Percentiles rank a stretch among this genome's conserved stretches.
These are phyloP conservation scores for Phaffomyces thermotolerans DNA, from an alignment of 805 yeast genomes.

Conservation along the genomic window DNA sequence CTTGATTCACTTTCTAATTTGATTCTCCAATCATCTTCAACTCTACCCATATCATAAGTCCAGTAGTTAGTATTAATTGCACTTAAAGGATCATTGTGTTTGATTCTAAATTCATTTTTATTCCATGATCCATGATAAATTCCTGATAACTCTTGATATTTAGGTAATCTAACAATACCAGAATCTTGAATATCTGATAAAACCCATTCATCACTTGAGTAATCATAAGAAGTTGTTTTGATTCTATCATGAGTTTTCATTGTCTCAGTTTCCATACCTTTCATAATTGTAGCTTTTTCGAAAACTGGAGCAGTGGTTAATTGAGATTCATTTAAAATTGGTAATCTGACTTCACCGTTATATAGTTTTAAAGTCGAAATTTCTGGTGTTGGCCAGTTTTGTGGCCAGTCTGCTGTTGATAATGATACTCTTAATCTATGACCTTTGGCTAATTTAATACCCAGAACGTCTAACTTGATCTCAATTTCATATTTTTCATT, in stretches of 20 bases:
- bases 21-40: constrained; percentile 29
- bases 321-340: constrained; percentile 19
- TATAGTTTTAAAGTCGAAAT: constrained; percentile 30
- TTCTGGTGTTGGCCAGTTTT: constrained; percentile 38
- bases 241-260: constrained; percentile 20
- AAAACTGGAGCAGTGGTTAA: constrained; percentile 22
- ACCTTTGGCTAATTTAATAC: constrained; percentile 29
- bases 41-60: constrained; percentile 37
- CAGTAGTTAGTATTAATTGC: constrained; percentile 33
- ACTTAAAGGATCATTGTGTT: constrained; percentile 31
- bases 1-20: constrained; percentile 27
- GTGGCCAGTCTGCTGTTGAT: constrained; percentile 43
- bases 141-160: constrained; percentile 28
- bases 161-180: constrained; percentile 29
- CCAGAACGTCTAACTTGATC: constrained; percentile 34
- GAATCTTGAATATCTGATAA: constrained; percentile 25
- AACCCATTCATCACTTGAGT: constrained; percentile 16
- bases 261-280: constrained; percentile 20
- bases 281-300: constrained; percentile 26
- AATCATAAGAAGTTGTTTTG: constrained; percentile 16
- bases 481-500: constrained; percentile 28
- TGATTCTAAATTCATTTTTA: constrained; percentile 32
- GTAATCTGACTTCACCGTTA: constrained; percentile 27
- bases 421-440: constrained; percentile 34
- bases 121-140: constrained; percentile 35